These are phyloP conservation scores for Bryum argenteum DNA, from an alignment of 225 moss, liverwort and hornwort species.

Conservation along the genomic window DNA sequence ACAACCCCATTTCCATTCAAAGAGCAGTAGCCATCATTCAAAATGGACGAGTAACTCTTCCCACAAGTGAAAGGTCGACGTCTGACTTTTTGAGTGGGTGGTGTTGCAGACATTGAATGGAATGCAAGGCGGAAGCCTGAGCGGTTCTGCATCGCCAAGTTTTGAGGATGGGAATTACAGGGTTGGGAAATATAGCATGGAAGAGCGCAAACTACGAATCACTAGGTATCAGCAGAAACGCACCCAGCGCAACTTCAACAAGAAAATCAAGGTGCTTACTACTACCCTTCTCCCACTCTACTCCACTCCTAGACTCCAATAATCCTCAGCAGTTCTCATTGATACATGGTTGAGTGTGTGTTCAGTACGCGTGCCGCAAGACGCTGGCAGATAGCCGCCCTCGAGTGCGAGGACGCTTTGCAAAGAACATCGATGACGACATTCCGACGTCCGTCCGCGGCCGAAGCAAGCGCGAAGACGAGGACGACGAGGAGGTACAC, in stretches of 20 bases:
- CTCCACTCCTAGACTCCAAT: no score
- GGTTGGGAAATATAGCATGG: constrained; percentile 87
- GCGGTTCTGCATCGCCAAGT: constrained; percentile 69
- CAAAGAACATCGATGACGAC: constrained; percentile 87
- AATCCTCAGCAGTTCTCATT: neutral
- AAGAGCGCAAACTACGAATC: constrained; percentile 90
- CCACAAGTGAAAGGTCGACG: no score
- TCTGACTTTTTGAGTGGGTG: constrained; percentile 17
- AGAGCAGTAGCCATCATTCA: no score
- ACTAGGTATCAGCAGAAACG: constrained; percentile 93
- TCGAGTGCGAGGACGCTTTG: constrained; percentile 89
- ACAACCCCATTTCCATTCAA: no score
- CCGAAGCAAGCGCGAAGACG: constrained; percentile 71
- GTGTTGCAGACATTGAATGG: constrained; percentile 67
- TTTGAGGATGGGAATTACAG: constrained; percentile 83
- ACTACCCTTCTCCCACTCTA: no score
- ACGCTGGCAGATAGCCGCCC: constrained; percentile 92
- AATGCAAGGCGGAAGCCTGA: constrained; percentile 53
- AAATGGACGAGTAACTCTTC: no score
- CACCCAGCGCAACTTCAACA: constrained; percentile 86
- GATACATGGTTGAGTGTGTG: neutral
- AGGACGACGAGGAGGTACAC: constrained; percentile 82
- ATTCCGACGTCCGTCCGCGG: constrained; percentile 49
- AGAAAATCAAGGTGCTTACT: constrained; percentile 80
- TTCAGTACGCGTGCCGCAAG: constrained; percentile 93